Evolutionary conservation across 345 rosid genomes (phyloP), one percentile per base, ranked within the genome.

Genomic region (Schrenkiella parvula): DNA sequence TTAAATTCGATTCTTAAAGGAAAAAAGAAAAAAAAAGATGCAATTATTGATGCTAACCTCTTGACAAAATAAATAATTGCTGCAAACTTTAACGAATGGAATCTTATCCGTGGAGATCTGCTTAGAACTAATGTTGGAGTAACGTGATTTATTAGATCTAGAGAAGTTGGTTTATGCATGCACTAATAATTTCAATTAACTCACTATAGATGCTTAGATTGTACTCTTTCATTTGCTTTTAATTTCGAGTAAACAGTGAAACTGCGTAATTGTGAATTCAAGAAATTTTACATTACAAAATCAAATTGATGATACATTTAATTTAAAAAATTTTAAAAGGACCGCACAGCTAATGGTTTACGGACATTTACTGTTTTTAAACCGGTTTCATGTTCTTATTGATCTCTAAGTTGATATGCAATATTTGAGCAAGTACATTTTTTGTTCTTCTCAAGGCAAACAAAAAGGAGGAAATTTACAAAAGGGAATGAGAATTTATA

Each of bases 41-140:
- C 67, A 39, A 74, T 58, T 31, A 74, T 74, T 66, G 68, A 47
- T 35, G 39, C 72, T 47, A 28, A 37, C 58, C 44, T 56, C 5
- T 26, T 15, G 18, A 55, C 43, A 46, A 37, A 55, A 8, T 22
- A 56, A 37, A 54, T 53, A 18, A 72, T 64, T 46, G 63, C 21
- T 48, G 21, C 44, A 29, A 57, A n/a, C 53, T 57, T 38, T 39
- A 31, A 58, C 38, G 21, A 59, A 29, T 66, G 62, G 61, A 28
- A 74, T 57, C 66, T 74, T 66, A 66, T 66, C 63, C 56, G 34
- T 17, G 31, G 6, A 25, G 5, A 34, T 25, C 31, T n/a, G 29
- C 37, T 53, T 22, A 11, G 4, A 53, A 34, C 39, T 28, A 41
- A 42, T 62, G 54, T n/a, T 39, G 29, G 44, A 41, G 21, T 14